Percentiles rank a stretch among this genome's conserved stretches.
These are phyloP conservation scores for Brassica nigra DNA, from an alignment of 345 rosid species.

Conservation along the genomic window DNA sequence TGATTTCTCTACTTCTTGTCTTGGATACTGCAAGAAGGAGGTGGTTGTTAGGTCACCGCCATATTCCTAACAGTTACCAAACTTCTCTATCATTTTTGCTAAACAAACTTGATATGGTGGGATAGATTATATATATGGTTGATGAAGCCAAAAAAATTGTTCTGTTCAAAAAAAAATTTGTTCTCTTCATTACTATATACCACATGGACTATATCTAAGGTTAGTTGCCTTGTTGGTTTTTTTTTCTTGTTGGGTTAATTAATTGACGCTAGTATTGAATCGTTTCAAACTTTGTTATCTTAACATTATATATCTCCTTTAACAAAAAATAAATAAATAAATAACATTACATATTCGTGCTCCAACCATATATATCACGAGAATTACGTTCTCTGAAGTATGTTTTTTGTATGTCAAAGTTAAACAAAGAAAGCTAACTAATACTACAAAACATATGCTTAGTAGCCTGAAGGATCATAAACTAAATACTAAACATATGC, in stretches of 20 bases:
- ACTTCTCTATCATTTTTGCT: background rate
- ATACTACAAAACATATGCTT: background rate
- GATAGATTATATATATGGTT: background rate
- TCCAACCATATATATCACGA: slow-evolving; percentile 9
- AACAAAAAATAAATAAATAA: background rate
- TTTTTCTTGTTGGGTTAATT: no score
- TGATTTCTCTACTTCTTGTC: background rate
- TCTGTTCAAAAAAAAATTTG: background rate
- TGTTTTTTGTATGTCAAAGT: background rate
- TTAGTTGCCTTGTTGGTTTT: no score
- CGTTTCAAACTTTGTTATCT: background rate
- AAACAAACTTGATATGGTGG: background rate
- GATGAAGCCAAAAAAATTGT: background rate
- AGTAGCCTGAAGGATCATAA: background rate
- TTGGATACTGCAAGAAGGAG: background rate
- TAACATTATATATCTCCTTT: background rate
- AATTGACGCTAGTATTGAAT: background rate
- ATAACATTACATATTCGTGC: background rate
- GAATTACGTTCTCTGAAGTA: background rate
- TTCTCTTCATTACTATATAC: background rate
- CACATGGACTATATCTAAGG: no score
- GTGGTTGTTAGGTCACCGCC: slow-evolving; percentile 2
- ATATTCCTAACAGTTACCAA: background rate
- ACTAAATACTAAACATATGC: no score
- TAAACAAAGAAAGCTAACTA: background rate